A percentile compares a stretch with the other conserved stretches of the same genome.
These are phyloP conservation scores for Pestalotiopsis sp. DNA, from an alignment of 2,329 filamentous ascomycete species.

Conservation along the genomic window DNA sequence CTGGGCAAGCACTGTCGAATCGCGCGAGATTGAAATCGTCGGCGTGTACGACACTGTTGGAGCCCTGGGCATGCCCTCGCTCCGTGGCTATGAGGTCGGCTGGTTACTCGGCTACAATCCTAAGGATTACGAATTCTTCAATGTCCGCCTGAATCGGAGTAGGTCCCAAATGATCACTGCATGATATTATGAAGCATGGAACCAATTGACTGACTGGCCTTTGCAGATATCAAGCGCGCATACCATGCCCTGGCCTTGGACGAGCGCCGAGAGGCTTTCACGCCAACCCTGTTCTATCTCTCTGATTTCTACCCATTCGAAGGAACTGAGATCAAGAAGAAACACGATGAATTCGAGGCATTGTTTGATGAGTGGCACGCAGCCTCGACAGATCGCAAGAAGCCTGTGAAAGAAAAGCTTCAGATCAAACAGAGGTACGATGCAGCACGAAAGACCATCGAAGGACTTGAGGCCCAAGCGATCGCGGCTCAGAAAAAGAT, in stretches of 20 bases:
- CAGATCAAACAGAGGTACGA: neutral
- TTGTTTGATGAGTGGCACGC: constrained; percentile 2
- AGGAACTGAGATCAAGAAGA: constrained; percentile 19
- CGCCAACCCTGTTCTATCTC: constrained; percentile 55
- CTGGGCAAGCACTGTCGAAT: constrained; percentile 2
- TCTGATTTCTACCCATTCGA: constrained; percentile 24
- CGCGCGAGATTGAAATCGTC: constrained; percentile 27
- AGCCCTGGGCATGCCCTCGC: constrained; percentile 29
- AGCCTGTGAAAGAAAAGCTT: neutral
- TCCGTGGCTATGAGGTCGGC: constrained; percentile 23
- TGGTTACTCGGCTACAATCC: constrained; percentile 18
- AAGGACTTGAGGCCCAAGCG: neutral
- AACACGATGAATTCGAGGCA: constrained; percentile 8
- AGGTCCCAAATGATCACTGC: constrained; percentile 19
- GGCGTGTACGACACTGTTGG: constrained; percentile 37
- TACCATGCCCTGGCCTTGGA: constrained; percentile 42
- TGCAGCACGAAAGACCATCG: neutral
- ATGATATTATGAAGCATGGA: neutral
- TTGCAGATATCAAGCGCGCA: constrained; percentile 34
- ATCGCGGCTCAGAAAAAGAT: neutral
- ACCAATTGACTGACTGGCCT: neutral
- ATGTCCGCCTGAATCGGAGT: constrained; percentile 17
- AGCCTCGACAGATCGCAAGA: neutral
- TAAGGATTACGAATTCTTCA: constrained; percentile 18
- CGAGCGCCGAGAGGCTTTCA: constrained; percentile 45